Base-by-base conservation (phyloP, 495 filamentous ascomycete species). In the Ascobolus immersus region DNA sequence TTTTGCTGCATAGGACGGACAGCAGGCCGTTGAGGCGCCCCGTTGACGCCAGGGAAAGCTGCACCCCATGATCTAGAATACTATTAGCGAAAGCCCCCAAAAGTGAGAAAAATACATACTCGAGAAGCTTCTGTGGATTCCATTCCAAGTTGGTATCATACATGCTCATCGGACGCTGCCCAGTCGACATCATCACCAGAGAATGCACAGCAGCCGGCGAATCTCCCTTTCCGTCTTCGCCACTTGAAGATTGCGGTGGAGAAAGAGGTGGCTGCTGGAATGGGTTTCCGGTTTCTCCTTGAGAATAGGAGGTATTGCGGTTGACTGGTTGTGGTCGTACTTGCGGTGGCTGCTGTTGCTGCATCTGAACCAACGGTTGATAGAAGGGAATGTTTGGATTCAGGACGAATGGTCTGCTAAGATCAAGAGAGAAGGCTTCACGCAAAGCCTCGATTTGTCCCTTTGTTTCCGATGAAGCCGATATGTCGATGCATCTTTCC, bases 121-220 rank as follows among this genome's bases (percentile, higher is more conserved):
- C 76, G 60, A 96, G 90, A 43, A 96, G 76, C 33, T 75, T 67
- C 19, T 78, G 69, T 3, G 86, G 86, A 50, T 96, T 90, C 86
- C 86, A 96, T 30, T 61, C 63, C 25, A 65, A 62, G 28, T 68
- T 62, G 2, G 28, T 31, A 31, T 31, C 28, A 31, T 15, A 9
- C 28, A 31, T 31, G 4, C 36, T 84, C 77, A 78, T 57, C 12
- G 67, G 59, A 37, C 55, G 54, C 40, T 66, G 67, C 12, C 57
- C 56, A n/a, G 65, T 46, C 34, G 68, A 57, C 53, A 91, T 67
- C 65, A 86, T 70, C 35, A 68, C 69, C 52, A 82, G 56, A 33
- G 74, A 69, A 55, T 81, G 73, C 50, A 71, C 61, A 53, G 46
- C 46, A 12, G 65, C 68, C 48, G 77, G 71, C 55, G 76, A 73